phyloP scores from a whole-genome alignment of 768 basidiomycete genomes.

The Leucosporidium scottii region DNA sequence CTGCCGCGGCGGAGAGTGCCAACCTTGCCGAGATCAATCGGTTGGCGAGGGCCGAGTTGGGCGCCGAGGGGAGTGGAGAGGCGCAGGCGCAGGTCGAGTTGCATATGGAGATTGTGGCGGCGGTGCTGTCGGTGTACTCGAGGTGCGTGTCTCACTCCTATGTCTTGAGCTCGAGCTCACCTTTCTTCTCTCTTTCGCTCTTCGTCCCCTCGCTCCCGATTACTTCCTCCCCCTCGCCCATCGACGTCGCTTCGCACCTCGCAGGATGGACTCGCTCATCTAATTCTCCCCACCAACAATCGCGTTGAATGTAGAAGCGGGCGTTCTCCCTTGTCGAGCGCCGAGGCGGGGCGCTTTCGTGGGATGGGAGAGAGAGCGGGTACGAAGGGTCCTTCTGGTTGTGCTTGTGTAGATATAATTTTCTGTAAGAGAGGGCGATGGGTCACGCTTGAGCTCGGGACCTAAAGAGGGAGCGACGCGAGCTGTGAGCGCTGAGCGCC shows the following conservation, averaged over 20 bases:
- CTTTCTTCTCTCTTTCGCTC: not conserved
- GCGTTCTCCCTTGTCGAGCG: too few species aligned
- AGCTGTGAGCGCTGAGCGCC: too few species aligned
- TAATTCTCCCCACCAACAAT: not conserved
- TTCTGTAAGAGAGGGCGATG: too few species aligned
- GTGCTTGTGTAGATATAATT: too few species aligned
- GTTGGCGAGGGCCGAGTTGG: conserved; percentile 44
- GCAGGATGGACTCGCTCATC: conserved; percentile 19
- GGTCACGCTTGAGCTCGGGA: too few species aligned
- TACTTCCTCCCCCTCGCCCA: too few species aligned
- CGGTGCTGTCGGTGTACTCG: conserved; percentile 84
- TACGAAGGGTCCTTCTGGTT: too few species aligned
- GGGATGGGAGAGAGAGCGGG: too few species aligned
- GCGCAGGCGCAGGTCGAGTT: conserved; percentile 52
- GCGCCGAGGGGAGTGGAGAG: conserved; percentile 1
- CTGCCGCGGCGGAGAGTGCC: conserved; percentile 41
- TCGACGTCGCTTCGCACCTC: too few species aligned
- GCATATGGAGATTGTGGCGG: conserved; percentile 82
- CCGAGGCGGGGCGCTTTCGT: too few species aligned
- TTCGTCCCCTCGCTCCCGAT: not conserved
- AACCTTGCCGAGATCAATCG: conserved; percentile 46
- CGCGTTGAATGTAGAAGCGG: too few species aligned
- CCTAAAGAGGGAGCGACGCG: too few species aligned
- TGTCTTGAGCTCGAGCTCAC: not conserved
- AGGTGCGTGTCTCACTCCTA: conserved; percentile 50